These are phyloP conservation scores for Betula pendula DNA, from an alignment of 306 rosid genomes.

Conservation along the genomic window DNA sequence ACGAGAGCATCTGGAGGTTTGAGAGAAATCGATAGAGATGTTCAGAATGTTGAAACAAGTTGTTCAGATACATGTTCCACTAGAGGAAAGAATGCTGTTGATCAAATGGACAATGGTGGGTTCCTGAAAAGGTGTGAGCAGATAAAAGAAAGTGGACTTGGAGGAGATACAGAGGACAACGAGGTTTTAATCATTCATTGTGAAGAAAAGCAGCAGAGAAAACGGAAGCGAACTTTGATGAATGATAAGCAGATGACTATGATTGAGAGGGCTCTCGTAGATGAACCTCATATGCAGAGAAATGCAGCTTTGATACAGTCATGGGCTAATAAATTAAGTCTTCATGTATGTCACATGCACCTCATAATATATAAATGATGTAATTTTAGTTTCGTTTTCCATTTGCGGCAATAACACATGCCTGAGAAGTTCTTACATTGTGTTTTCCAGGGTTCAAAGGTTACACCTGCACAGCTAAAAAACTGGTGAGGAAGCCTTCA, in stretches of 20 bases:
- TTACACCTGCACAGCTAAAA: constrained; percentile 83
- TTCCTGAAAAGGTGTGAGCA: constrained; percentile 48
- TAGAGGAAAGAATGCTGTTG: constrained; percentile 56
- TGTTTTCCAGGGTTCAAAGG: constrained; percentile 84
- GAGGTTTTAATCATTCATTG: constrained; percentile 57
- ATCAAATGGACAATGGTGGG: constrained; percentile 44
- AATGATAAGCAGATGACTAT: constrained; percentile 67
- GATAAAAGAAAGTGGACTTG: constrained; percentile 41
- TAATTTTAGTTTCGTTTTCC: constrained; percentile 3
- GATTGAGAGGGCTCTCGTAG: constrained; percentile 75
- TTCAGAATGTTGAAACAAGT: constrained; percentile 80
- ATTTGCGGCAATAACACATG: background rate
- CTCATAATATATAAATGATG: constrained; percentile 8
- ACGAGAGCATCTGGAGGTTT: constrained; percentile 50
- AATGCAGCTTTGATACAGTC: constrained; percentile 63
- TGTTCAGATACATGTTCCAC: constrained; percentile 81
- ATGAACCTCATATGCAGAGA: constrained; percentile 95
- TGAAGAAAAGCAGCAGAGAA: constrained; percentile 40
- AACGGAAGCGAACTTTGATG: constrained; percentile 92
- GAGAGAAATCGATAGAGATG: constrained; percentile 52
- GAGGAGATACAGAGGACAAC: constrained; percentile 64
- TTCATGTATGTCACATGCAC: constrained; percentile 56
- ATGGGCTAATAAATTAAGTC: constrained; percentile 82
- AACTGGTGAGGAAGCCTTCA: constrained; percentile 63
- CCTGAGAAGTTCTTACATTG: constrained; percentile 38